Evolutionary conservation across 164 flowering plant species (phyloP), one percentile per base, ranked within the genome.

Genomic region (Tetracentron sinense): DNA sequence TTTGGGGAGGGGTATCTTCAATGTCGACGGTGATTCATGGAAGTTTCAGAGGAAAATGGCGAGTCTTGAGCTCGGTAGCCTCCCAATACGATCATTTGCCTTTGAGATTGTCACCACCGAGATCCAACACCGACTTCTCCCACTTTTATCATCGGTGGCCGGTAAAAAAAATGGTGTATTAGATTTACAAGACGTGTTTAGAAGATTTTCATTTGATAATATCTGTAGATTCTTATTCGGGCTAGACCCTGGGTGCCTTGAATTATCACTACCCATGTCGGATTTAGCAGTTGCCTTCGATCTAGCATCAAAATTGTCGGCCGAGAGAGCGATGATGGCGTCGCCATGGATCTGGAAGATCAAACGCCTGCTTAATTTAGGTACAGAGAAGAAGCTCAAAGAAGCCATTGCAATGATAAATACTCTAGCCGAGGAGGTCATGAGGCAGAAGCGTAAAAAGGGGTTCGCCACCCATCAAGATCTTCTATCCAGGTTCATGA

Each of bases 1-100:
- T 8, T 70, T 92, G 15, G 98, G 98, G 17, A 64, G 63, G 0
- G 98, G 98, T 0, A 88, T 92, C 54, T 92, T 92, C 80, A 83
- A 84, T 58, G 83, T 80, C 10, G 98, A 93, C 54, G 98, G 92
- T 12, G 79, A 85, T 0, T 19, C 44, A 0, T 93, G 98, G 98
- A 68, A 31, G 69, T 82, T 84, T 48, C 94, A 88, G 63, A 46
- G 91, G 35, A 85, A 85, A 65, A 75, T 83, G 78, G 86, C 90
- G 6, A 79, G 83, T 68, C 53, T 81, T 1, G 88, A 85, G 58
- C 83, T 87, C 19, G 83, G 87, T 0, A 75, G 83, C 52, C 54
- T 74, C 42, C 67, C 84, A 1, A 69, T 81, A 3, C 68, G 90
- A 22, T 52, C 74, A 17, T 82, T 44, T 48, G 89, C 88, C 23